Evolutionary conservation across 352 stramenopile genomes (phyloP).

Genomic region (Pythium guiyangense): DNA sequence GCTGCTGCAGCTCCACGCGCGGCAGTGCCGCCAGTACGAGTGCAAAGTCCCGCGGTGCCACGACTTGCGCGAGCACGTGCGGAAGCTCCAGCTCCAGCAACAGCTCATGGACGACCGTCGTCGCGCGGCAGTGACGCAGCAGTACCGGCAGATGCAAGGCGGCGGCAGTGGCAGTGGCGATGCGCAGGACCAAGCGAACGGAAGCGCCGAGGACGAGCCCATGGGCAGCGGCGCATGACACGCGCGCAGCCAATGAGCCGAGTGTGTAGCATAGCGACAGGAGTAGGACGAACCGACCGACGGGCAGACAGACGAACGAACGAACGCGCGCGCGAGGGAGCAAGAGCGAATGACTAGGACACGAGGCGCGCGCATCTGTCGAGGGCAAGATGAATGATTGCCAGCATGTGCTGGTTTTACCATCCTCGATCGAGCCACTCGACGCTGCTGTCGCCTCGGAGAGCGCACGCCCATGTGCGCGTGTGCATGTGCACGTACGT

Average conservation of each 20-base stretch:
- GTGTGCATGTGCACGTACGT: no score
- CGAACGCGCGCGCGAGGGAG: neutral
- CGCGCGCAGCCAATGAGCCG: neutral
- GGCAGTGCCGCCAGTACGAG: slow-evolving; percentile 92
- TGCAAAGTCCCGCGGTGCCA: slow-evolving; percentile 96
- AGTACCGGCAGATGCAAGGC: slow-evolving; percentile 82
- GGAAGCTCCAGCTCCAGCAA: slow-evolving; percentile 95
- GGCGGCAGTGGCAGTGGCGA: slow-evolving; percentile 2
- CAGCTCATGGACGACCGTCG: slow-evolving; percentile 97
- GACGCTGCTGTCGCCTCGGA: no score
- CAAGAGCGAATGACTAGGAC: neutral
- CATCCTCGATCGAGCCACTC: no score
- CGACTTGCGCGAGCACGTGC: slow-evolving; percentile 93
- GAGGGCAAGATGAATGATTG: neutral
- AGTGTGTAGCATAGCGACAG: slow-evolving; percentile 13
- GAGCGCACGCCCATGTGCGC: no score
- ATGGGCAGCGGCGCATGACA: slow-evolving; percentile 15
- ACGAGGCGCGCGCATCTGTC: neutral
- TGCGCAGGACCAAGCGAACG: slow-evolving; percentile 4
- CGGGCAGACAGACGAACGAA: neutral
- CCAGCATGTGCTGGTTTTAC: neutral
- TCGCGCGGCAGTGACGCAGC: slow-evolving; percentile 81
- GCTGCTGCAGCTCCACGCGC: slow-evolving; percentile 95
- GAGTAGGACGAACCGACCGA: slow-evolving; percentile 1
- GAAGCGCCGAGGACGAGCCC: slow-evolving; percentile 25